A percentile compares a stretch with the other conserved stretches of the same genome.
Evolutionary conservation across 208 protist genomes (phyloP).

Genomic region (Crithidia brevicula): DNA sequence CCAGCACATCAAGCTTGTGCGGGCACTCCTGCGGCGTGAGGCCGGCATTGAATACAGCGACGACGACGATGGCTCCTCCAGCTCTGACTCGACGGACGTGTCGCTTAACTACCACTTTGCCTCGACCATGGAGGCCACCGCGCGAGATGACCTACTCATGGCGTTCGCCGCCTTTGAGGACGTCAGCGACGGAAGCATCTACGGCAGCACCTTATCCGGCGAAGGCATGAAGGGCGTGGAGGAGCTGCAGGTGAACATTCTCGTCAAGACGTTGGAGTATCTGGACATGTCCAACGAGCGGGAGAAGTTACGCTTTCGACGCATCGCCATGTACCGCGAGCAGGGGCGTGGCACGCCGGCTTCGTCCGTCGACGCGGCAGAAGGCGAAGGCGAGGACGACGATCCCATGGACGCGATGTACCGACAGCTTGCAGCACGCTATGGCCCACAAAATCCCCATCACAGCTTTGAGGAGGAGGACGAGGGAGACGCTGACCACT

Average conservation of each 20-base stretch:
- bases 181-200: constrained; percentile 13
- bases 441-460: neutral
- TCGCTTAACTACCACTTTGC: constrained; percentile 81
- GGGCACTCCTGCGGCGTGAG: constrained; percentile 45
- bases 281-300: constrained; percentile 84
- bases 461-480: neutral
- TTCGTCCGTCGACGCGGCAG: constrained; percentile 11
- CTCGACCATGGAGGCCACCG: constrained; percentile 58
- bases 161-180: constrained; percentile 47
- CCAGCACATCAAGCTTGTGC: constrained; percentile 53
- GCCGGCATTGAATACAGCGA: constrained; percentile 44
- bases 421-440: constrained; percentile 11
- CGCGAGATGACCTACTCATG: constrained; percentile 66
- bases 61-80: constrained; percentile 34
- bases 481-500: neutral
- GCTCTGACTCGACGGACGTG: constrained; percentile 68
- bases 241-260: constrained; percentile 34
- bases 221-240: constrained; percentile 7
- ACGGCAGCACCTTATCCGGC: neutral
- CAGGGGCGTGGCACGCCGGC: constrained; percentile 14
- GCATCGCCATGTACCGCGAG: constrained; percentile 33
- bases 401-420: constrained; percentile 32
- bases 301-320: constrained; percentile 68
- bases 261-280: constrained; percentile 60
- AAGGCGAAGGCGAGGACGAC: constrained; percentile 18